These are phyloP conservation scores for Cystobasidium slooffiae DNA, from an alignment of 1,284 basidiomycete species.

Conservation along the genomic window DNA sequence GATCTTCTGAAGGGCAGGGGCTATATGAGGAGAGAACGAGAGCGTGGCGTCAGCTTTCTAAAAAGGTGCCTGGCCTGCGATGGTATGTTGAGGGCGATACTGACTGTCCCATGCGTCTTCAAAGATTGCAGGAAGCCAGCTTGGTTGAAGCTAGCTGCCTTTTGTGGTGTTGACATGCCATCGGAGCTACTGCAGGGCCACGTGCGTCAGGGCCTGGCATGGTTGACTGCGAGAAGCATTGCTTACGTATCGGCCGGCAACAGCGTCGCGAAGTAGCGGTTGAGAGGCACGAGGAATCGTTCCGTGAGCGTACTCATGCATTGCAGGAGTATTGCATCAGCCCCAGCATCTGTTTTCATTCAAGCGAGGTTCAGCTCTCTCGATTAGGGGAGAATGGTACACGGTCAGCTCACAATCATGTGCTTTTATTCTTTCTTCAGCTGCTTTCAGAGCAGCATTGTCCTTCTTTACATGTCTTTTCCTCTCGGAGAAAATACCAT, in stretches of 20 bases:
- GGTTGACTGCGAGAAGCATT: neutral
- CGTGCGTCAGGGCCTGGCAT: conserved; percentile 2
- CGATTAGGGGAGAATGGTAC: too few relatives aligned
- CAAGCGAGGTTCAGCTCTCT: too few relatives aligned
- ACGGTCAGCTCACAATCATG: conserved; percentile 48
- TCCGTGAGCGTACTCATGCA: conserved; percentile 89
- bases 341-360: conserved; percentile 59
- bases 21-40: neutral
- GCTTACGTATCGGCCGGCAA: conserved; percentile 38
- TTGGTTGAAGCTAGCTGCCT: conserved; percentile 72
- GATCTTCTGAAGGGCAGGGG: conserved; percentile 52
- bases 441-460: conserved; percentile 63
- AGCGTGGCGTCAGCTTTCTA: neutral
- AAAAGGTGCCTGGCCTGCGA: neutral
- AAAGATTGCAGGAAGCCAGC: conserved; percentile 79
- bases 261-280: conserved; percentile 88
- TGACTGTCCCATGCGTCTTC: conserved; percentile 68
- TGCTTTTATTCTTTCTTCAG: conserved; percentile 44
- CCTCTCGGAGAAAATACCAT: conserved; percentile 74
- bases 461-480: conserved; percentile 77
- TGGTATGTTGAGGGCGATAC: conserved; percentile 49
- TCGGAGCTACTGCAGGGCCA: conserved; percentile 49
- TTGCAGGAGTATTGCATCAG: conserved; percentile 69
- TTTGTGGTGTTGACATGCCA: conserved; percentile 59
- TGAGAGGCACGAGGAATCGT: conserved; percentile 84